Percentiles rank a stretch among this genome's conserved stretches.
These are phyloP conservation scores for Cunninghamia lanceolata DNA, from an alignment of 75 land plant species.

Conservation along the genomic window DNA sequence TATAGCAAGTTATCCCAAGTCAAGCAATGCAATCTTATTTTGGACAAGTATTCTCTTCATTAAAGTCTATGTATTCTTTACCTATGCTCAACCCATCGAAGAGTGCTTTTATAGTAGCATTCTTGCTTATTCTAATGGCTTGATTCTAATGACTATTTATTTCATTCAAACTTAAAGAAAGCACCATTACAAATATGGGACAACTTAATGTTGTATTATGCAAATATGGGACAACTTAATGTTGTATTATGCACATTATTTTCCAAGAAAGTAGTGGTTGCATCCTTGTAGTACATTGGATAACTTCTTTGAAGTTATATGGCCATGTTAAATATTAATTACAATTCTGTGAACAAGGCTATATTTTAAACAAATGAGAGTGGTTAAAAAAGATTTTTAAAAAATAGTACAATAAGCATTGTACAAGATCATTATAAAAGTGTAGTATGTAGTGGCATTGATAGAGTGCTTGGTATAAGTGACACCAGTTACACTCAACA, in stretches of 20 bases:
- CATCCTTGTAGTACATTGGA: conserved; percentile 35
- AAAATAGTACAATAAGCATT: neutral
- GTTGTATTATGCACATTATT: neutral
- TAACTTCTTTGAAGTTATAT: conserved; percentile 33
- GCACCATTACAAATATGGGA: neutral
- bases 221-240: too few species aligned
- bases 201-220: neutral
- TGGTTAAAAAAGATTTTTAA: conserved; percentile 4
- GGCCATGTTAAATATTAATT: conserved; percentile 8
- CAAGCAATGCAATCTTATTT: conserved; percentile 18
- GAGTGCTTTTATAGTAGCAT: conserved; percentile 25
- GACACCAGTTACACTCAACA: conserved; percentile 35
- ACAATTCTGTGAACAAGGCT: neutral
- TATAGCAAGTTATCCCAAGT: conserved; percentile 17
- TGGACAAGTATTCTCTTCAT: conserved; percentile 16
- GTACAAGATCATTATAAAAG: conserved; percentile 1
- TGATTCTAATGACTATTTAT: neutral
- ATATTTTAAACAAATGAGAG: neutral
- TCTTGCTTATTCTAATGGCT: neutral
- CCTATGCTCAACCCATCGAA: conserved; percentile 26
- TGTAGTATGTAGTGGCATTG: conserved; percentile 12
- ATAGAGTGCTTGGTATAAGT: conserved; percentile 26
- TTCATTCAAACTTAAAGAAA: conserved; percentile 3
- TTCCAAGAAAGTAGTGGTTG: conserved; percentile 28
- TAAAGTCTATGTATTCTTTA: conserved; percentile 21